A percentile compares a stretch with the other conserved stretches of the same genome.
phyloP scores from a whole-genome alignment of 768 basidiomycete species.

The Artomyces pyxidatus region DNA sequence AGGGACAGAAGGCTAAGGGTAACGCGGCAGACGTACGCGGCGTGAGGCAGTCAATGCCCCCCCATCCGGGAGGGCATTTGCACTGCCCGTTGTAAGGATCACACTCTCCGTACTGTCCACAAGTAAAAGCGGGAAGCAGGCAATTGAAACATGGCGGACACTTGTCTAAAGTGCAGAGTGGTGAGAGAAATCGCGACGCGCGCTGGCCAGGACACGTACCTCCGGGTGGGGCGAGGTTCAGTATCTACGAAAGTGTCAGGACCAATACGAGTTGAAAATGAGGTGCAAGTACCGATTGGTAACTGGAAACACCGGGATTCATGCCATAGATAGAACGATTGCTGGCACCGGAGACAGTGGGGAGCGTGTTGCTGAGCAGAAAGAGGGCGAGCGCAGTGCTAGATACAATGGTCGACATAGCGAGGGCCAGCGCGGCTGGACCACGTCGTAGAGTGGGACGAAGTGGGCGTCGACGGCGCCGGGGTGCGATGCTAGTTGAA shows the following conservation, averaged over 20 bases:
- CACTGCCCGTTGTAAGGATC: constrained; percentile 92
- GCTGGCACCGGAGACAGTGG: neutral
- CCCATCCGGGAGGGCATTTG: constrained; percentile 96
- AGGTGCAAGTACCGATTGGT: neutral
- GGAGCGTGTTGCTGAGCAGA: too few relatives aligned
- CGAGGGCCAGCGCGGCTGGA: too few relatives aligned
- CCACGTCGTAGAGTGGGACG: too few relatives aligned
- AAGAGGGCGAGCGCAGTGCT: too few relatives aligned
- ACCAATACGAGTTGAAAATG: neutral
- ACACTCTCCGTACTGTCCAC: constrained; percentile 89
- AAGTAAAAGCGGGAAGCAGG: constrained; percentile 81
- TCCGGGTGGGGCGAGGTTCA: neutral
- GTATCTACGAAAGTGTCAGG: neutral
- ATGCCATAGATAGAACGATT: neutral
- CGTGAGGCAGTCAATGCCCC: constrained; percentile 88
- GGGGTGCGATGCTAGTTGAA: too few relatives aligned
- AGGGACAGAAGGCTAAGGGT: neutral
- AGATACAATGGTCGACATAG: too few relatives aligned
- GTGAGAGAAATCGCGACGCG: neutral
- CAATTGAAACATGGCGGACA: constrained; percentile 97
- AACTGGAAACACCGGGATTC: neutral
- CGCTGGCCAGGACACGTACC: neutral
- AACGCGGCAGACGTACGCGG: constrained; percentile 56
- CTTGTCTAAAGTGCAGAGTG: constrained; percentile 22
- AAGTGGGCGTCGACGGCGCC: too few relatives aligned